Conservation (phyloP, 2,329 filamentous ascomycete species). For the Neonectria magnoliae region DNA sequence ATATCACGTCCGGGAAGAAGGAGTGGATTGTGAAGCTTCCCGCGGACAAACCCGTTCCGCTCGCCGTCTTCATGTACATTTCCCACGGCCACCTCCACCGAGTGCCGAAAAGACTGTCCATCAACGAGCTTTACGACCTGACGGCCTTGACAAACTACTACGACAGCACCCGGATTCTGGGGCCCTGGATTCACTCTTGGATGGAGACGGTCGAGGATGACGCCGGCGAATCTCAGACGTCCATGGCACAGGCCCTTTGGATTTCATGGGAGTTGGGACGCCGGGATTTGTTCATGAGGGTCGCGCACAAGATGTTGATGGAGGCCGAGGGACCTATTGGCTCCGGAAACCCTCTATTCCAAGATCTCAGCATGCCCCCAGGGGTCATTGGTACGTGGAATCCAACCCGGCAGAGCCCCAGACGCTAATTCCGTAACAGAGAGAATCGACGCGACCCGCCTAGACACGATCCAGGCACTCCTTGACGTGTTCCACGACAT, state of each 20-base stretch:
- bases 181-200: conserved; percentile 41
- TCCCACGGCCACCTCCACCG: conserved; percentile 43
- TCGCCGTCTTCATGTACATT: conserved; percentile 45
- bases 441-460: conserved; percentile 37
- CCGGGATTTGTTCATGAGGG: conserved; percentile 33
- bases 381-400: conserved; percentile 25
- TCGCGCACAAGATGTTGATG: conserved; percentile 37
- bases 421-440: conserved; percentile 4
- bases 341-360: conserved; percentile 27
- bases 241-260: conserved; percentile 42
- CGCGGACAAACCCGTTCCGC: conserved; percentile 43
- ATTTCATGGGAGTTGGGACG: conserved; percentile 47
- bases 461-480: conserved; percentile 25
- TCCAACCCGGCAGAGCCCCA: too few species aligned
- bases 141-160: conserved; percentile 46
- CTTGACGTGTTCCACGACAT: conserved; percentile 41
- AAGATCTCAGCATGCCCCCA: conserved; percentile 25
- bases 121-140: conserved; percentile 41
- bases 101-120: conserved; percentile 35
- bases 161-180: conserved; percentile 38
- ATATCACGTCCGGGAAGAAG: neutral
- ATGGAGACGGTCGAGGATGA: conserved; percentile 28
- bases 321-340: conserved; percentile 24
- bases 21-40: conserved; percentile 45
- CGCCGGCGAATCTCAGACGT: conserved; percentile 22